phyloP scores from a whole-genome alignment of 2,329 filamentous ascomycete genomes.

The Penicillium sp. region DNA sequence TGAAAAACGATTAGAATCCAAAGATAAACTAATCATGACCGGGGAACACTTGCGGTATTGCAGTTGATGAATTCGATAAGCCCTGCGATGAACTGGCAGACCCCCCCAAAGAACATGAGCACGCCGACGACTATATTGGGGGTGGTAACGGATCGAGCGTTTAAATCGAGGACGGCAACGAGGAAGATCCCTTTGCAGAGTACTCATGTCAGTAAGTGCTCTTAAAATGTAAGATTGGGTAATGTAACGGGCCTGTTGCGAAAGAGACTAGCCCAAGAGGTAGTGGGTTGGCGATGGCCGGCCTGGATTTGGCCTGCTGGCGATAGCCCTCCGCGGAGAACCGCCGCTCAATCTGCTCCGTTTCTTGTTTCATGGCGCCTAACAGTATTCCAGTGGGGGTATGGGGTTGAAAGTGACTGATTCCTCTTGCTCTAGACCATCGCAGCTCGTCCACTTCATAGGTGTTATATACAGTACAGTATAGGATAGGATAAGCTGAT shows the following conservation, averaged over 20 bases:
- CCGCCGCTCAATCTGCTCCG: too few relatives aligned
- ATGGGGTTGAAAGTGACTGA: too few relatives aligned
- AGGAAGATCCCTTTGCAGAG: neutral
- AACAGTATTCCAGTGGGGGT: too few relatives aligned
- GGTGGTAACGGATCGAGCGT: constrained; percentile 1
- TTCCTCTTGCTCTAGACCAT: too few relatives aligned
- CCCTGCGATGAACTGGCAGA: neutral
- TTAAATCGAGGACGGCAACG: neutral
- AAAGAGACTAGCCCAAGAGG: constrained; percentile 2
- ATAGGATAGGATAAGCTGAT: too few relatives aligned
- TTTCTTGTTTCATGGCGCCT: too few relatives aligned
- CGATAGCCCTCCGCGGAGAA: too few relatives aligned
- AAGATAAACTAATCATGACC: too few relatives aligned
- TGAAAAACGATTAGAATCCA: neutral
- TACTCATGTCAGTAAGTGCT: neutral
- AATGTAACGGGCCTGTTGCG: neutral
- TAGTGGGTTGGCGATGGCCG: neutral
- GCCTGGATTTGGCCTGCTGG: too few relatives aligned
- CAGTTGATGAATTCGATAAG: neutral
- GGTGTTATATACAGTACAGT: too few relatives aligned
- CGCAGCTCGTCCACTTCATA: too few relatives aligned
- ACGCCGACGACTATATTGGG: neutral
- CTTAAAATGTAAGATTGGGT: too few relatives aligned
- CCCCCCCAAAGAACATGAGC: neutral
- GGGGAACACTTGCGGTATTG: neutral